Evolutionary conservation across 768 basidiomycete species (phyloP).

Genomic region (Atractiella rhizophila): DNA sequence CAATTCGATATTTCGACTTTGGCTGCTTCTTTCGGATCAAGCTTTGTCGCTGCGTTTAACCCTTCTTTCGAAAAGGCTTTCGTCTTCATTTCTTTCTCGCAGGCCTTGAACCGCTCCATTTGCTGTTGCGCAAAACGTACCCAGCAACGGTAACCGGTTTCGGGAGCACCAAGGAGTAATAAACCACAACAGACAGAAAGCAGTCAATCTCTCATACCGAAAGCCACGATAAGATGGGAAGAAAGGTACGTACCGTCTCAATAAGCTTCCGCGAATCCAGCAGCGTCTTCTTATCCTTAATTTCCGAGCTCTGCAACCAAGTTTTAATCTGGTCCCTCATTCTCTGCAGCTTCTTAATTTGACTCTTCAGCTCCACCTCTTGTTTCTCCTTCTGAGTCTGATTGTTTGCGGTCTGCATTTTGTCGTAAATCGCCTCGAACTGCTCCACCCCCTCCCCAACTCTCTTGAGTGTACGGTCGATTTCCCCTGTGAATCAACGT

Average conservation of each 20-base stretch:
- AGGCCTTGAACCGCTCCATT: conserved; percentile 99
- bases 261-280: conserved; percentile 85
- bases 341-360: conserved; percentile 85
- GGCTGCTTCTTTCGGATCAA: conserved; percentile 92
- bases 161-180: conserved; percentile 12
- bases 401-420: conserved; percentile 88
- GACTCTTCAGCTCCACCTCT: conserved; percentile 81
- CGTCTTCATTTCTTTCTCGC: conserved; percentile 99
- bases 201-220: no score
- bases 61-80: conserved; percentile 99
- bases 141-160: neutral
- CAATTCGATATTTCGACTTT: conserved; percentile 63
- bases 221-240: no score
- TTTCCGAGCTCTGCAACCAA: conserved; percentile 91
- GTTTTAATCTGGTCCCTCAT: conserved; percentile 72
- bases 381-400: conserved; percentile 97
- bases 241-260: conserved; percentile 43
- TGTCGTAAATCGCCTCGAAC: conserved; percentile 88
- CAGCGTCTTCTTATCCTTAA: conserved; percentile 86
- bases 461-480: conserved; percentile 94
- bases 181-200: no score
- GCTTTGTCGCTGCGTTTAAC: conserved; percentile 68
- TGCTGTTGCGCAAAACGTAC: conserved; percentile 36
- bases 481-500: conserved; percentile 43
- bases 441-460: conserved; percentile 58